These are phyloP conservation scores for Alternaria sp. DNA, from an alignment of 2,329 filamentous ascomycete genomes.

Conservation along the genomic window DNA sequence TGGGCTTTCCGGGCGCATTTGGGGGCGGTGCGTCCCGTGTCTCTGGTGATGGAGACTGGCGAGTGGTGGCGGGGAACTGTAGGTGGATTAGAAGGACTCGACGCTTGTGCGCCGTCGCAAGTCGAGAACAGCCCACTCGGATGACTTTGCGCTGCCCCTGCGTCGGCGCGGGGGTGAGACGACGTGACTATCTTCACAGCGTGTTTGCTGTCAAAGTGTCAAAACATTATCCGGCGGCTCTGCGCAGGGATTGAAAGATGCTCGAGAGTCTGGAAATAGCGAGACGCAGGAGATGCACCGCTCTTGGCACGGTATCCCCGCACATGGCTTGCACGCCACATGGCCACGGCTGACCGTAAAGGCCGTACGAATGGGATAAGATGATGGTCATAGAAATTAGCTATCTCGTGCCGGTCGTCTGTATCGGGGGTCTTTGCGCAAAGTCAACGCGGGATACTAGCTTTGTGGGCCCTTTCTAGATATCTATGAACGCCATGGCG, in stretches of 20 bases:
- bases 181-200: constrained; percentile 5
- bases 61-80: constrained; percentile 29
- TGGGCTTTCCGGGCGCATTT: constrained; percentile 19
- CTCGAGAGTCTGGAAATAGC: constrained; percentile 11
- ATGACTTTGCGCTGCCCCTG: constrained; percentile 27
- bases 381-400: constrained; percentile 36
- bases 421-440: constrained; percentile 24
- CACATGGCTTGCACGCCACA: constrained; percentile 25
- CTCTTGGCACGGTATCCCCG: constrained; percentile 14
- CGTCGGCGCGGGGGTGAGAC: constrained; percentile 24
- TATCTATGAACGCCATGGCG: constrained; percentile 14
- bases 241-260: constrained; percentile 20
- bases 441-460: constrained; percentile 31
- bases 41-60: constrained; percentile 21
- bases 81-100: constrained; percentile 21
- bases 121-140: constrained; percentile 16
- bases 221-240: constrained; percentile 32
- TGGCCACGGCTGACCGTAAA: constrained; percentile 24
- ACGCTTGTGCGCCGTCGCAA: constrained; percentile 19
- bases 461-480: constrained; percentile 17
- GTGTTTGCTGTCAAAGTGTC: constrained; percentile 6
- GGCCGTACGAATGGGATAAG: constrained; percentile 31
- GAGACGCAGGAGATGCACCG: neutral
- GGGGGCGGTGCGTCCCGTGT: constrained; percentile 41
- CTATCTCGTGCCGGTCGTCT: constrained; percentile 29